Evolutionary conservation across 2,329 filamentous ascomycete species (phyloP).

Genomic region (Fusarium xylarioides): DNA sequence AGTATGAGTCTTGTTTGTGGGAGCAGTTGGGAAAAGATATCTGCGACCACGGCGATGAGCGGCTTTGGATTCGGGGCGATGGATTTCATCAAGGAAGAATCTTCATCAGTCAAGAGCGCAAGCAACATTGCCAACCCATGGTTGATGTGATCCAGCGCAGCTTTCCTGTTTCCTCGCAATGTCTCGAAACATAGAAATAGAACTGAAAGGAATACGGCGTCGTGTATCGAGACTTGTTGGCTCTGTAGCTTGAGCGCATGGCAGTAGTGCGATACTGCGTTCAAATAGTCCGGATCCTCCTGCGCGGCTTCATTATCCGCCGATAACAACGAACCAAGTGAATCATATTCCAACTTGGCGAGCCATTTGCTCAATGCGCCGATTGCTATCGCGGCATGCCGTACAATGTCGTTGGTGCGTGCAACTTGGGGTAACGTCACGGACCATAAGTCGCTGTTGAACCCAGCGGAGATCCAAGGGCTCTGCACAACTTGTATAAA

Average conservation of each 20-base stretch:
- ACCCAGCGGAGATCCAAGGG: constrained; percentile 43
- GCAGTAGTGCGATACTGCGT: constrained; percentile 49
- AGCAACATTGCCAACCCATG: constrained; percentile 49
- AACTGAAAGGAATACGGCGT: constrained; percentile 46
- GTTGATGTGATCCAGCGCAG: constrained; percentile 49
- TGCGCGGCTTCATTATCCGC: background rate
- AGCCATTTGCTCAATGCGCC: constrained; percentile 41
- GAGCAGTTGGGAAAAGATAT: constrained; percentile 25
- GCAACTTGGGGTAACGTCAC: constrained; percentile 46
- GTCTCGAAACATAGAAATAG: constrained; percentile 47
- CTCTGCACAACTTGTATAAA: constrained; percentile 43
- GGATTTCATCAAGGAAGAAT: constrained; percentile 7
- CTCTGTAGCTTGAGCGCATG: constrained; percentile 46
- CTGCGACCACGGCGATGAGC: constrained; percentile 21
- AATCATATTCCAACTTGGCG: background rate
- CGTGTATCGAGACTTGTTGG: constrained; percentile 39
- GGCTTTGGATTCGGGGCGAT: constrained; percentile 37
- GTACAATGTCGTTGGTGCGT: constrained; percentile 39
- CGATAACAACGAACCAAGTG: background rate
- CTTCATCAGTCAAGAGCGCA: constrained; percentile 42
- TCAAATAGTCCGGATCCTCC: constrained; percentile 40
- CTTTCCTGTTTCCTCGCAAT: constrained; percentile 43
- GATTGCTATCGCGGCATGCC: constrained; percentile 46
- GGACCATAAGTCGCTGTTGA: constrained; percentile 41
- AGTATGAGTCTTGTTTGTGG: constrained; percentile 26